phyloP scores from a whole-genome alignment of 805 yeast species.

The Starmerella vitae region DNA sequence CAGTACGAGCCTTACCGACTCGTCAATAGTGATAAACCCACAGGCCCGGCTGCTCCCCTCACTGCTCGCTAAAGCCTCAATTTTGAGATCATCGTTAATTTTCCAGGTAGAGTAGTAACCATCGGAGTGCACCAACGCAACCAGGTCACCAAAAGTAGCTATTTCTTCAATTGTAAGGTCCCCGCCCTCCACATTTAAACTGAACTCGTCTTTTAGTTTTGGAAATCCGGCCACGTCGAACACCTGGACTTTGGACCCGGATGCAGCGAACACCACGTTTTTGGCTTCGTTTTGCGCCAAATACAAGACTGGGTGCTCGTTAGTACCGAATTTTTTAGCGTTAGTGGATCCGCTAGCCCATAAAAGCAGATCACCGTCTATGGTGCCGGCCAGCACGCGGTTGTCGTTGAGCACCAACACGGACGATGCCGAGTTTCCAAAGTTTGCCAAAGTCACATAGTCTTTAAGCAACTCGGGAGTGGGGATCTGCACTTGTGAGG shows the following conservation, averaged over 20 bases:
- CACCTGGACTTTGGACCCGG: constrained; percentile 7
- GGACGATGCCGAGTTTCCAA: constrained; percentile 13
- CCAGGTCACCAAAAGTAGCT: constrained; percentile 9
- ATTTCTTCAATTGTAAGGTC: constrained; percentile 3
- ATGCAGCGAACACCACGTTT: constrained; percentile 15
- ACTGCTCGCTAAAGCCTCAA: background rate
- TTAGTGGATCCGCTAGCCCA: constrained; percentile 10
- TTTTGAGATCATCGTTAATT: constrained; percentile 1
- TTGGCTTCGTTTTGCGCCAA: constrained; percentile 3
- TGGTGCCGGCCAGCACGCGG: constrained; percentile 16
- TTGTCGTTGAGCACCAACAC: constrained; percentile 4
- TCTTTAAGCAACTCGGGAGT: constrained; percentile 1
- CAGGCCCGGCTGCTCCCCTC: constrained; percentile 7
- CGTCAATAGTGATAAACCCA: constrained; percentile 9
- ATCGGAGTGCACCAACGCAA: constrained; percentile 11
- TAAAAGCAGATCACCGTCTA: constrained; percentile 14
- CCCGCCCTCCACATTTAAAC: background rate
- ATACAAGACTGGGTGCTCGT: constrained; percentile 3
- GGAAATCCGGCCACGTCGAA: constrained; percentile 1
- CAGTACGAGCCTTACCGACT: constrained; percentile 10
- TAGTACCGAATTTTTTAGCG: constrained; percentile 1
- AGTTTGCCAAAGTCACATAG: constrained; percentile 15
- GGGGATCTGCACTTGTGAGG: constrained; percentile 7
- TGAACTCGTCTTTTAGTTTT: background rate
- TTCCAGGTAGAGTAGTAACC: constrained; percentile 8